phyloP scores from a whole-genome alignment of 768 basidiomycete genomes.

The Xanthoconium stramineum region DNA sequence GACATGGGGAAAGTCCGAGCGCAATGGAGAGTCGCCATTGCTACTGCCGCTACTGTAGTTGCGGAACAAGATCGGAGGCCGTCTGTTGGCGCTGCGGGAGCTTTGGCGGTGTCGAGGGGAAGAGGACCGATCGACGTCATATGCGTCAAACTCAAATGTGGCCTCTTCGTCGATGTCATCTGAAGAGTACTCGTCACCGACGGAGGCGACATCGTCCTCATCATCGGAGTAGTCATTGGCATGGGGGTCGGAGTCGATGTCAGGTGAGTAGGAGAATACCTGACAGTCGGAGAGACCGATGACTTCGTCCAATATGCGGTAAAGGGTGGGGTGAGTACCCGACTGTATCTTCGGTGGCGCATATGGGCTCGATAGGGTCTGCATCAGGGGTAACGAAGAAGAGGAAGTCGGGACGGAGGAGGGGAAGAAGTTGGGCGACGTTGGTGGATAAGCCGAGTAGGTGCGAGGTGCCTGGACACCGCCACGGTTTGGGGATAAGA shows the following conservation, averaged over 20 bases:
- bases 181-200: constrained; percentile 66
- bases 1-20: constrained; percentile 42
- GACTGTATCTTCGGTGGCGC: constrained; percentile 71
- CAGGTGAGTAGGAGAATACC: constrained; percentile 91
- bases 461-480: constrained; percentile 70
- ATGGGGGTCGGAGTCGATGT: constrained; percentile 93
- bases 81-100: constrained; percentile 8
- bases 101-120: constrained; percentile 12
- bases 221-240: constrained; percentile 77
- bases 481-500: constrained; percentile 68
- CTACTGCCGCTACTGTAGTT: constrained; percentile 36
- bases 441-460: constrained; percentile 84
- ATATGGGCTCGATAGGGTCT: constrained; percentile 57
- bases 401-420: constrained; percentile 65
- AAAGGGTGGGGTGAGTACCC: constrained; percentile 86
- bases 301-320: constrained; percentile 83
- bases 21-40: constrained; percentile 30
- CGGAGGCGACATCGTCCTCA: constrained; percentile 68
- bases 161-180: constrained; percentile 72
- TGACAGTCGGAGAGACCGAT: constrained; percentile 91
- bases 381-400: constrained; percentile 65
- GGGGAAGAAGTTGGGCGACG: constrained; percentile 69
- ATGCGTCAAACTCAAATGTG: constrained; percentile 77
- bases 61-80: constrained; percentile 17
- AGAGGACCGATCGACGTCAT: constrained; percentile 59